Percentiles rank a stretch among this genome's conserved stretches.
phyloP scores from a whole-genome alignment of 2,329 filamentous ascomycete species.

The Fusarium nurragi region DNA sequence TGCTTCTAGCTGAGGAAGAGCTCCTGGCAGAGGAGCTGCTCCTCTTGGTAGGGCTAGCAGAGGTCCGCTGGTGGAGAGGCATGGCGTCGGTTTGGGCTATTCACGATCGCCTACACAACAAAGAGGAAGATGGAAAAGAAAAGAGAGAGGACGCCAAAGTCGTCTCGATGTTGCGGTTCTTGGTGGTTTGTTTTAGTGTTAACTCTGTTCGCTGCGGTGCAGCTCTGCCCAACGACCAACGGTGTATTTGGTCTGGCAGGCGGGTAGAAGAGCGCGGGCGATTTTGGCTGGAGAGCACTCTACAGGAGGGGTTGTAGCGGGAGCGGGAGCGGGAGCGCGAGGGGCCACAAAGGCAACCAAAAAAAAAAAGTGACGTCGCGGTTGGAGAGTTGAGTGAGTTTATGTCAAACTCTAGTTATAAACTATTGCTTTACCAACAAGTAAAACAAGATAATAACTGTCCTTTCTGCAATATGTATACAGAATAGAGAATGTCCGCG shows the following conservation, averaged over 20 bases:
- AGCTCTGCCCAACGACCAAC: conserved; percentile 46
- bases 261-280: conserved; percentile 36
- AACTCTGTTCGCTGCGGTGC: conserved; percentile 41
- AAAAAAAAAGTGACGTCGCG: conserved; percentile 35
- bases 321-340: conserved; percentile 40
- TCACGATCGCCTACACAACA: conserved; percentile 36
- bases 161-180: conserved; percentile 30
- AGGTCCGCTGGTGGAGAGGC: conserved; percentile 45
- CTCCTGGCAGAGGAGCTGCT: conserved; percentile 41
- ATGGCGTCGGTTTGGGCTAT: conserved; percentile 39
- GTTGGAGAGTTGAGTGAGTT: conserved; percentile 11
- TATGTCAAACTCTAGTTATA: conserved; percentile 13
- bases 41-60: conserved; percentile 43
- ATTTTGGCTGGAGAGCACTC: conserved; percentile 36
- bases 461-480: conserved; percentile 3
- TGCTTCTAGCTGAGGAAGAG: conserved; percentile 25
- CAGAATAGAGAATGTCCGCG: conserved; percentile 21
- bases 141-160: conserved; percentile 25
- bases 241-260: conserved; percentile 42
- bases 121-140: conserved; percentile 24
- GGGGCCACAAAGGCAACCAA: conserved; percentile 35
- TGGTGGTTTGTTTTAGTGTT: conserved; percentile 33
- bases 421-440: conserved; percentile 20
- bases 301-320: conserved; percentile 34
- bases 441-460: conserved; percentile 11